Conservation (phyloP, 805 yeast genomes). For the Candida montana region DNA sequence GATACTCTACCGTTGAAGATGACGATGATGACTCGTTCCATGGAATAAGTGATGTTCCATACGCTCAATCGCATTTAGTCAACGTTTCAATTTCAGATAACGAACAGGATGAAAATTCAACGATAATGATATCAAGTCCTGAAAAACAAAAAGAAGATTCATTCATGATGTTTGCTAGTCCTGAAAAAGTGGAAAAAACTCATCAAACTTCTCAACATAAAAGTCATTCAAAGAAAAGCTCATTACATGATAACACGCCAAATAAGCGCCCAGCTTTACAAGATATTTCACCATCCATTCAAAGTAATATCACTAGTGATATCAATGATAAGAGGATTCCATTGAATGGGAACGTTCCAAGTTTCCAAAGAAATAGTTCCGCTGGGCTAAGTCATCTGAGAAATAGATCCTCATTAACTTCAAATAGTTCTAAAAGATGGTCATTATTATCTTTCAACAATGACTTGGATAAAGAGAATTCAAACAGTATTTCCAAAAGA, state of each 20-base stretch:
- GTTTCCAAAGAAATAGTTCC: slow-evolving; percentile 20
- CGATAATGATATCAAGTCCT: slow-evolving; percentile 12
- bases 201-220: background rate
- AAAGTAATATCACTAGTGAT: slow-evolving; percentile 9
- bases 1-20: background rate
- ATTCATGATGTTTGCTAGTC: slow-evolving; percentile 10
- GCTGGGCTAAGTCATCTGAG: slow-evolving; percentile 17
- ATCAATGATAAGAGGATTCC: slow-evolving; percentile 23
- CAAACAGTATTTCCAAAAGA: slow-evolving; percentile 3
- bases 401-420: slow-evolving; percentile 19
- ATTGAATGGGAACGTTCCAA: slow-evolving; percentile 13
- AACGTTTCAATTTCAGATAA: slow-evolving; percentile 23
- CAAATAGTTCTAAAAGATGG: slow-evolving; percentile 25
- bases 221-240: background rate
- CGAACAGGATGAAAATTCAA: slow-evolving; percentile 16
- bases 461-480: slow-evolving; percentile 20
- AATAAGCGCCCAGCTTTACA: slow-evolving; percentile 11
- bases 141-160: slow-evolving; percentile 5
- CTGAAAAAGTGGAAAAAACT: slow-evolving; percentile 11
- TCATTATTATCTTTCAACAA: slow-evolving; percentile 22
- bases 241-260: slow-evolving; percentile 4
- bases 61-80: slow-evolving; percentile 17
- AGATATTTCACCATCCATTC: slow-evolving; percentile 17
- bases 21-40: slow-evolving; percentile 7
- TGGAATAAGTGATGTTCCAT: slow-evolving; percentile 19